Percentiles rank a stretch among this genome's conserved stretches.
Evolutionary conservation across 768 basidiomycete species (phyloP).

Genomic region (Sarcodon aspratus): DNA sequence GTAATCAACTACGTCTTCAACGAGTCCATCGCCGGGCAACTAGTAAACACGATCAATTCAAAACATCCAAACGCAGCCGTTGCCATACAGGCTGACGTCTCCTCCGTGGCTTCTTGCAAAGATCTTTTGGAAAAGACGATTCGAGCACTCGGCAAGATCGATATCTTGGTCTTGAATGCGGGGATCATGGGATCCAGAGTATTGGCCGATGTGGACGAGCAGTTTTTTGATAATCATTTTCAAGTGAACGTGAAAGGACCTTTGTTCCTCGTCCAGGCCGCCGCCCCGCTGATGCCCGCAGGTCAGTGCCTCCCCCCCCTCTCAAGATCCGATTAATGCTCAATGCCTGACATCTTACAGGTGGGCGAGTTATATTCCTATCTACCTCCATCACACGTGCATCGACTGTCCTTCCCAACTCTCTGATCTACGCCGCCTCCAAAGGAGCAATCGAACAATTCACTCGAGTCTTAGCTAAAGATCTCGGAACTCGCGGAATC

Average conservation of each 20-base stretch:
- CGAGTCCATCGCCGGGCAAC: constrained; percentile 28
- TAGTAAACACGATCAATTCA: constrained; percentile 34
- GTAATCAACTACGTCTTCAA: constrained; percentile 43
- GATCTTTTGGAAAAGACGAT: constrained; percentile 35
- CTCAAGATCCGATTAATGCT: background rate
- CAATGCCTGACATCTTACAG: constrained; percentile 9
- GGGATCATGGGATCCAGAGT: constrained; percentile 41
- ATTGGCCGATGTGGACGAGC: constrained; percentile 39
- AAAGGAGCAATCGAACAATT: constrained; percentile 54
- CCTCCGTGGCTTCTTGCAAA: constrained; percentile 34
- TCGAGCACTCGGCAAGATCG: constrained; percentile 37
- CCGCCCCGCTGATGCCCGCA: constrained; percentile 26
- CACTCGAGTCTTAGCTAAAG: constrained; percentile 44
- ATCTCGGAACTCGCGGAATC: constrained; percentile 39
- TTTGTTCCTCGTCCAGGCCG: constrained; percentile 40
- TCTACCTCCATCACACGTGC: constrained; percentile 36
- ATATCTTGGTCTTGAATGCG: constrained; percentile 50
- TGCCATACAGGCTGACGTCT: constrained; percentile 40
- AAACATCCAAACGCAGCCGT: constrained; percentile 32
- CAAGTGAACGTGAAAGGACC: constrained; percentile 50
- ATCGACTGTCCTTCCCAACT: constrained; percentile 32
- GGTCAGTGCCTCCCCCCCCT: constrained; percentile 21
- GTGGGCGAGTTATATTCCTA: constrained; percentile 47
- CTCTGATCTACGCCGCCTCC: constrained; percentile 39
- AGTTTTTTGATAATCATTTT: constrained; percentile 38